Base-by-base conservation (phyloP, 2,329 filamentous ascomycete genomes). In the Westerdykella sp. region DNA sequence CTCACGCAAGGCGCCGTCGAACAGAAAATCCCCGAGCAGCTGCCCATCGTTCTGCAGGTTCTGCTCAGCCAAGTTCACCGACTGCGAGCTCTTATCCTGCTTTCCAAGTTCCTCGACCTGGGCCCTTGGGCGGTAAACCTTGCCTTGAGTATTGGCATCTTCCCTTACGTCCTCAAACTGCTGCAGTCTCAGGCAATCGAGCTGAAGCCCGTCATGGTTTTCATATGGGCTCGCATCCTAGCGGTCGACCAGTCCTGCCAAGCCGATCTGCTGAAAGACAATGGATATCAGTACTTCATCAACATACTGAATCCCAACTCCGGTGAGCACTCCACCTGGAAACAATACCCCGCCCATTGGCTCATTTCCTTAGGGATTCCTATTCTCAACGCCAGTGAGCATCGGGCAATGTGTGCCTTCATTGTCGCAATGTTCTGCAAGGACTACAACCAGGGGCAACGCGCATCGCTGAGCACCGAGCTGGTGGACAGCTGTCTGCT, bases 121-220 rank as follows among this genome's bases (percentile, higher is more conserved):
- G 93, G 93, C 0, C 93, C 93, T 0, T 98, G 93, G 93, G 94
- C 93, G 23, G 93, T 98, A n/a, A 93, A 97, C 65, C 80, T 98
- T 34, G 93, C 93, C 13, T 76, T 98, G 13, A 96, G 90, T 66
- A 98, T 98, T 48, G 93, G 93, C 18, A 98, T 98, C 49, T 98
- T 98, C 67, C 93, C 93, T 0, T 98, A 98, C 62, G 93, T 98
- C n/a, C 73, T 98, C 28, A 98, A 98, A 69, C 75, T 98, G 21
- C 73, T 98, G 14, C 93, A 98, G 65, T 97, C 93, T 4, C 91
- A 94, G 37, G 93, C 93, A 0, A 80, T 88, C 37, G 93, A 98
- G 66, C 72, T 98, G 48, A 97, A 97, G 62, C 91, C 93, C 0
- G 90, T 97, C 47, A 97, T 98, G 93, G 90, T 98, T 5, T 98